Evolutionary conservation across 2,329 filamentous ascomycete genomes (phyloP), one percentile per base, ranked within the genome.

Genomic region (Cylindrodendrum hubeiense): DNA sequence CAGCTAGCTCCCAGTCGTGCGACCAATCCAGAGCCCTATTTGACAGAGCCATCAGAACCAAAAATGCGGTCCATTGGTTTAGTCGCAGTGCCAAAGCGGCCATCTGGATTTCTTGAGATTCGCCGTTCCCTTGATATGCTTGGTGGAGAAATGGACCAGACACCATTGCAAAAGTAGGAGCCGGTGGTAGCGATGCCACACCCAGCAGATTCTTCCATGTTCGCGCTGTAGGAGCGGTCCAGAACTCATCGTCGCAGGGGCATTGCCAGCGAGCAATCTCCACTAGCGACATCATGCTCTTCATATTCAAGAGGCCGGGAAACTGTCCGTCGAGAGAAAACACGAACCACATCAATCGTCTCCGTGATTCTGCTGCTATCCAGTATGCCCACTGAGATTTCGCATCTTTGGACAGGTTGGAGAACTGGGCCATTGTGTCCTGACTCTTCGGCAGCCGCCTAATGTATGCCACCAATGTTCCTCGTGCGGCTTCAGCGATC

Each of bases 231-330:
- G 54, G 17, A 2, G 43, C 54, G 19, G 33, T 37, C 54, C 54
- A 57, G n/a, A 57, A 57, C 19, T 49, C 54, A 5, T 57, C 54
- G 17, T 57, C 54, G 7, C 54, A 26, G 1, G 54, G 54, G 22
- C 54, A 57, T 12, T 47, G 10, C 43, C 43, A 57, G 22, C 54
- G 24, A 3, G 33, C 15, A 19, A 57, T 4, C 21, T 57, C 43
- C 8, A 33, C 28, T 9, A 57, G 37, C 15, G 54, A 39, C 30
- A 57, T 49, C 41, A 30, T 26, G 21, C 30, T 21, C 44, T 33
- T 49, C 7, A 24, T 49, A 7, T 57, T 57, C 30, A 57, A 12
- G 12, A 57, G 6, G 4, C 43, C 21, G 3, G 54, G 43, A 17
- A 49, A 37, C 6, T 57, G 30, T 3, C 30, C 41, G 44, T 57